phyloP scores from a whole-genome alignment of 176 grass and related monocot genomes.

The Juncus effusus region DNA sequence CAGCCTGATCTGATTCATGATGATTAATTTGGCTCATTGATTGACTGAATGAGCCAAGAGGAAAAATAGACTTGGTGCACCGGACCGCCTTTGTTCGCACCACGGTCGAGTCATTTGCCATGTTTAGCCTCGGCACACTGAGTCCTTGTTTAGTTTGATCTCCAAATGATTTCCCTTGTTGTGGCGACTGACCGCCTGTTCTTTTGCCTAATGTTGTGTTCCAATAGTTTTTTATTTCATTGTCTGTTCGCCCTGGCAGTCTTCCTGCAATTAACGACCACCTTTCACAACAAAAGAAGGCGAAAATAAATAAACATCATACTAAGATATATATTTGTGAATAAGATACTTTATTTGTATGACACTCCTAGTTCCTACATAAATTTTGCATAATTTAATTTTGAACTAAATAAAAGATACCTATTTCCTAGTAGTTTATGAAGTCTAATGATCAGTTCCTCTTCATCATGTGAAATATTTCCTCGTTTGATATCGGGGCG shows the following conservation, averaged over 20 bases:
- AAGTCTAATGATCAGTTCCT: constrained; percentile 84
- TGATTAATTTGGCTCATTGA: background rate
- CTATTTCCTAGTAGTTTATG: constrained; percentile 86
- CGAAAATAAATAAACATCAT: background rate
- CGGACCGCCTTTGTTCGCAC: constrained; percentile 11
- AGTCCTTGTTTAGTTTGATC: background rate
- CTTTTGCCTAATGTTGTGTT: constrained; percentile 77
- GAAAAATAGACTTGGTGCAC: constrained; percentile 7
- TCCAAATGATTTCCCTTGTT: background rate
- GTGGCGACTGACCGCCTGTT: background rate
- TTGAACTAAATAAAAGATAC: constrained; percentile 4
- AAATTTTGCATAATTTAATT: background rate
- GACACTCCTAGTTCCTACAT: background rate
- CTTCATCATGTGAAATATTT: constrained; percentile 76
- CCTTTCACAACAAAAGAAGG: constrained; percentile 24
- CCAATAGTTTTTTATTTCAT: constrained; percentile 99
- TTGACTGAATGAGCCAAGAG: background rate
- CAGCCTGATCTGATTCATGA: background rate
- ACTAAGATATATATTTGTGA: background rate
- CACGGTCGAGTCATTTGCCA: background rate
- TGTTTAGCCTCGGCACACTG: constrained; percentile 2
- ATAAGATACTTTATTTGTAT: background rate
- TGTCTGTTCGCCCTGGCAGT: constrained; percentile 94
- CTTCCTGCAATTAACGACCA: constrained; percentile 84
- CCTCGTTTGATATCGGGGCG: constrained; percentile 73